These are phyloP conservation scores for Podospora fimiseda DNA, from an alignment of 495 filamentous ascomycete species.

Conservation along the genomic window DNA sequence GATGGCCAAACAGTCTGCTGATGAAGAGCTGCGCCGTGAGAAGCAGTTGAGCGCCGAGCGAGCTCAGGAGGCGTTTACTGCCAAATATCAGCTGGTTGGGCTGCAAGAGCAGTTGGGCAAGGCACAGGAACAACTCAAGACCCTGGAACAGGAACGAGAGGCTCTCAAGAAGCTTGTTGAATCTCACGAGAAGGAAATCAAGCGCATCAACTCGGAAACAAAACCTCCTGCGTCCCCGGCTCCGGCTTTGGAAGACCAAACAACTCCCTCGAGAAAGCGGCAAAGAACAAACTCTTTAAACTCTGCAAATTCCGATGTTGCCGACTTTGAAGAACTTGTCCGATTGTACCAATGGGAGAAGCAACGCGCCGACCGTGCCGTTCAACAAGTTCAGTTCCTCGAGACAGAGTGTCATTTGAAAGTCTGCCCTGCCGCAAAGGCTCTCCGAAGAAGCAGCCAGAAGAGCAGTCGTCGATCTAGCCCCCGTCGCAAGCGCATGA, in stretches of 20 bases:
- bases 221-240: constrained; percentile 41
- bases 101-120: constrained; percentile 68
- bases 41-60: constrained; percentile 43
- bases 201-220: constrained; percentile 58
- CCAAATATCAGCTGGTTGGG: constrained; percentile 64
- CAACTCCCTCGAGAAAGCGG: constrained; percentile 29
- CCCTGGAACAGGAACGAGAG: constrained; percentile 66
- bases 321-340: constrained; percentile 52
- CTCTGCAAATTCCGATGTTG: constrained; percentile 38
- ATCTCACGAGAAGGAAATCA: constrained; percentile 49
- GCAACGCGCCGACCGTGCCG: constrained; percentile 56
- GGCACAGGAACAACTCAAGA: constrained; percentile 53
- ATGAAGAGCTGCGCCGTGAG: constrained; percentile 50
- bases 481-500: constrained; percentile 27
- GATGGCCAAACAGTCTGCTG: constrained; percentile 35
- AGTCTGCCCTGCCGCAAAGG: constrained; percentile 54
- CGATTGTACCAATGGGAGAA: constrained; percentile 61
- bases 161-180: constrained; percentile 54
- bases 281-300: constrained; percentile 31
- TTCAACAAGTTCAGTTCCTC: constrained; percentile 74
- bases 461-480: constrained; percentile 4
- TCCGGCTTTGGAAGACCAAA: constrained; percentile 40
- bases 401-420: constrained; percentile 72
- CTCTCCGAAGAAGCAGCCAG: constrained; percentile 19
- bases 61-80: constrained; percentile 73